Conservation (phyloP, 257 asterid species). For the Solanum bulbocastanum region DNA sequence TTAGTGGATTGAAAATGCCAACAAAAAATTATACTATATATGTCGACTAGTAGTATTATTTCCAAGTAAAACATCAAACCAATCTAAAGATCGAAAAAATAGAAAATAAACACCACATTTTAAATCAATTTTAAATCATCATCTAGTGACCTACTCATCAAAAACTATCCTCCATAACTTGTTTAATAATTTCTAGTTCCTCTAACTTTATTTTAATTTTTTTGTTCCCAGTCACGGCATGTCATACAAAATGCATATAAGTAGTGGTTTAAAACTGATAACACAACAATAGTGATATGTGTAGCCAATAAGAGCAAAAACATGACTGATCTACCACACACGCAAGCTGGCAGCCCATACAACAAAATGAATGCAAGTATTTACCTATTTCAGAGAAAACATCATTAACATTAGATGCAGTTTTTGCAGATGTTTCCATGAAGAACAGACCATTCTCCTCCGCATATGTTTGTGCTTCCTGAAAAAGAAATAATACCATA, state of each 20-base stretch:
- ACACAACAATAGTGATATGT: background rate
- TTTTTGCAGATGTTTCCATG: slow-evolving; percentile 67
- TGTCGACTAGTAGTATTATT: background rate
- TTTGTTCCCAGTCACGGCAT: background rate
- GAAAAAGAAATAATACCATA: slow-evolving; percentile 9
- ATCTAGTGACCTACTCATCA: background rate
- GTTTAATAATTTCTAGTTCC: background rate
- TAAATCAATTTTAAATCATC: background rate
- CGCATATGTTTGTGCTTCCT: slow-evolving; percentile 64
- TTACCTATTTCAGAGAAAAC: slow-evolving; percentile 45
- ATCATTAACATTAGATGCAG: slow-evolving; percentile 54
- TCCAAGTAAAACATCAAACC: background rate
- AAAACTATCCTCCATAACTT: background rate
- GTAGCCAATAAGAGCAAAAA: background rate
- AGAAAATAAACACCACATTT: background rate
- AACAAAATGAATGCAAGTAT: background rate
- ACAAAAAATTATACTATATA: background rate
- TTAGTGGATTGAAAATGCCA: background rate
- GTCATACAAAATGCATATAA: background rate
- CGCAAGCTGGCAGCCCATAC: background rate
- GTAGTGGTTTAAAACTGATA: background rate
- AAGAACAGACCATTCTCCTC: slow-evolving; percentile 63
- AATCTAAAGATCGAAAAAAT: background rate
- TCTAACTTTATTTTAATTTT: background rate
- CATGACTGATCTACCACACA: background rate